phyloP scores from a whole-genome alignment of 2,329 filamentous ascomycete genomes.

The Phialemoniopsis sp. region DNA sequence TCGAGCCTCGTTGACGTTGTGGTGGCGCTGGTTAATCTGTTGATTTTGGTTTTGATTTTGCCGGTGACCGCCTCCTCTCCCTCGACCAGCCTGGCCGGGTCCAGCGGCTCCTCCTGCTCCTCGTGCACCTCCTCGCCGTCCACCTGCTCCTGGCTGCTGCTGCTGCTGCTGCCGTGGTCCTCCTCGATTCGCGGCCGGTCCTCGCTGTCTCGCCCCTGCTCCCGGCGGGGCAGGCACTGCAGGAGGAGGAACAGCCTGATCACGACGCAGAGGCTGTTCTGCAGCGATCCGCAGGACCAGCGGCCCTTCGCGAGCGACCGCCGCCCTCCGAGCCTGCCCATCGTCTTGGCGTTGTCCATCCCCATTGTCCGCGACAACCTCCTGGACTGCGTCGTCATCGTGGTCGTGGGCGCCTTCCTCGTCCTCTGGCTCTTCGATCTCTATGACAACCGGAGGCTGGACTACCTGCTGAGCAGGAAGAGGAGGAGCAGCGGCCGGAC shows the following conservation, averaged over 20 bases:
- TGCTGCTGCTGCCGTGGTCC: conserved; percentile 2
- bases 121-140: conserved; percentile 1
- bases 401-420: conserved; percentile 16
- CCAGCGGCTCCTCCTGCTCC: neutral
- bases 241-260: conserved; percentile 1
- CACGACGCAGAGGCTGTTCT: conserved; percentile 5
- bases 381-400: conserved; percentile 1
- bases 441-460: conserved; percentile 6
- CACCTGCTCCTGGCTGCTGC: neutral
- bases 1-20: neutral
- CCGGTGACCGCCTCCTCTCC: neutral
- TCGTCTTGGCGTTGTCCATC: conserved; percentile 15
- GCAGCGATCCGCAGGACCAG: conserved; percentile 51
- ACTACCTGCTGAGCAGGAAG: neutral
- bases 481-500: conserved; percentile 11
- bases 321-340: conserved; percentile 21
- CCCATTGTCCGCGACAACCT: conserved; percentile 2
- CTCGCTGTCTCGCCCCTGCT: neutral
- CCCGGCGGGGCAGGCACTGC: conserved; percentile 1
- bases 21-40: neutral
- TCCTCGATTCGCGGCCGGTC: neutral
- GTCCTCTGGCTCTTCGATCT: conserved; percentile 26
- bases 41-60: neutral
- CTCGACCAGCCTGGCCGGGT: neutral
- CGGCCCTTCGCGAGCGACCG: conserved; percentile 51